Base-by-base conservation (phyloP, 345 rosid species). In the Gossypium australe region DNA sequence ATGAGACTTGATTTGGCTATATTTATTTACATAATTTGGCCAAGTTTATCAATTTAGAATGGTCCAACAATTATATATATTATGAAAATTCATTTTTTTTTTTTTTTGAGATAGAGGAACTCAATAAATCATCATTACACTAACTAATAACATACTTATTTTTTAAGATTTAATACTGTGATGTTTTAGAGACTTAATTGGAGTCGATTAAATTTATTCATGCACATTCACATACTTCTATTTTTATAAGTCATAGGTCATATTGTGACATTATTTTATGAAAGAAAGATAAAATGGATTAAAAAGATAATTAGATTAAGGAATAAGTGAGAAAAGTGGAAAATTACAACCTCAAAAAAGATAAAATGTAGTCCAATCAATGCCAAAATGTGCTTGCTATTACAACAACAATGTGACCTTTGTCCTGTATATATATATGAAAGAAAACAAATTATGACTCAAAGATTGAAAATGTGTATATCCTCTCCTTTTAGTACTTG, bases 401-500 rank as follows among this genome's bases (percentile, higher is more conserved):
- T 20, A 60, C 9, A 18, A 12, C 22, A 20, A 20, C 8, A 61
- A 47, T 18, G 27, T 25, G 38, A 48, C 2, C 20, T 17, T 29
- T 45, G 55, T 44, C 70, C 55, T 24, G 25, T 22, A 20, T 18
- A 67, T 18, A 67, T 52, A 53, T 12, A 20, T 20, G 4, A 7
- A 59, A 64, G 61, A 51, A 64, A 51, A 52, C n/a, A 75, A 74
- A 49, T 60, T 60, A 60, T 14, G 57, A 53, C 53, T 64, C 63
- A 18, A 43, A 52, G 4, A 73, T 67, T 48, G 20, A 20, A 20
- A 20, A 20, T 20, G 20, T 20, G 20, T 20, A 11, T 18, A 55
- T 12, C 43, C 8, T 9, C 62, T 49, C 41, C 41, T 38, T 59
- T 6, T 12, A 8, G 5, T 29, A 3, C 34, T 29, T 44, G 57